phyloP scores from a whole-genome alignment of 257 asterid genomes.

The Scutellaria galericulata region DNA sequence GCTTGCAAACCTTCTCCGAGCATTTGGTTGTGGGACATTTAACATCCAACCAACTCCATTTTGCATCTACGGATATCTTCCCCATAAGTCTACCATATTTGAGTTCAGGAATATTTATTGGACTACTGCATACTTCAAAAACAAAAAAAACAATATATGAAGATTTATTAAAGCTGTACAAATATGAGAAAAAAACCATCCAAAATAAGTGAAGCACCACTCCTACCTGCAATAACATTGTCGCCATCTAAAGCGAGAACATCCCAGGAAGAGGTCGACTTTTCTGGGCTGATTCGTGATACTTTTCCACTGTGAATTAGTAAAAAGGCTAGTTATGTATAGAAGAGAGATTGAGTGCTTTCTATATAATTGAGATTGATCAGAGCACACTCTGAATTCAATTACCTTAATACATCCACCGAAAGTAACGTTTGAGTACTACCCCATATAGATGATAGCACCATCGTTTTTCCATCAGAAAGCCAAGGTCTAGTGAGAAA shows the following conservation, averaged over 20 bases:
- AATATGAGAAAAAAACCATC: not conserved
- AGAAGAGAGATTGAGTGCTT: conserved; percentile 23
- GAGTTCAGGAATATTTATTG: conserved; percentile 68
- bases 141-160: conserved; percentile 14
- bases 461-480: conserved; percentile 77
- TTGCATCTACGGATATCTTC: conserved; percentile 42
- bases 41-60: conserved; percentile 82
- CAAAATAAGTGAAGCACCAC: conserved; percentile 4
- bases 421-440: conserved; percentile 68
- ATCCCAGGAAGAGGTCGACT: conserved; percentile 72
- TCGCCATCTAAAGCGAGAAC: conserved; percentile 72
- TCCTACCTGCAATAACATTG: conserved; percentile 71
- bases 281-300: conserved; percentile 66
- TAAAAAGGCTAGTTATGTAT: not conserved
- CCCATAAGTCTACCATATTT: conserved; percentile 60
- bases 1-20: conserved; percentile 56
- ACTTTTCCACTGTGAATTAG: conserved; percentile 64
- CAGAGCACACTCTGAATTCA: conserved; percentile 7
- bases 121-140: conserved; percentile 76
- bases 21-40: conserved; percentile 60
- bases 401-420: conserved; percentile 73
- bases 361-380: conserved; percentile 24
- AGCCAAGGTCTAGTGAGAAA: conserved; percentile 75
- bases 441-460: conserved; percentile 78
- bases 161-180: conserved; percentile 22